Conservation (phyloP, 2,329 filamentous ascomycete species). For the Fusarium caatingaense region DNA sequence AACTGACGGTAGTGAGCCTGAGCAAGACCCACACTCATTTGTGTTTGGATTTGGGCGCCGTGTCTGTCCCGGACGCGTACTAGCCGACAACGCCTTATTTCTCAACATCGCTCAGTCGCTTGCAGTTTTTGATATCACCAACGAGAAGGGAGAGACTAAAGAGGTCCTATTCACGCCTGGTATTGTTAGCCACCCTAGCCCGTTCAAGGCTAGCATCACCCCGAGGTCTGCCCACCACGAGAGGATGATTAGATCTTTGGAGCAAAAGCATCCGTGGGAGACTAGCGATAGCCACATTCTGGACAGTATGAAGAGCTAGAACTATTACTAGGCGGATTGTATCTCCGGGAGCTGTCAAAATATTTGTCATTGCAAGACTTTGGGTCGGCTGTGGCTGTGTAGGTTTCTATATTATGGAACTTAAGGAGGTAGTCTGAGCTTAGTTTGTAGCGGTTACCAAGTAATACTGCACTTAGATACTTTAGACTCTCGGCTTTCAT, state of each 20-base stretch:
- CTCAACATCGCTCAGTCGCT: slow-evolving; percentile 55
- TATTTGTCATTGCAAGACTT: not conserved
- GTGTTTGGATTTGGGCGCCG: slow-evolving; percentile 52
- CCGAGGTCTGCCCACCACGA: slow-evolving; percentile 28
- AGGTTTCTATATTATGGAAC: not conserved
- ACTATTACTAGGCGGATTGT: not conserved
- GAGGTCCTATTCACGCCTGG: slow-evolving; percentile 25
- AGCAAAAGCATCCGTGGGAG: slow-evolving; percentile 33
- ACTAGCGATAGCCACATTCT: not conserved
- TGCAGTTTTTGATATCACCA: slow-evolving; percentile 57
- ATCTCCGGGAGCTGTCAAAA: not conserved
- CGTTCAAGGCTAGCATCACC: slow-evolving; percentile 24
- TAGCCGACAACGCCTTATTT: slow-evolving; percentile 48
- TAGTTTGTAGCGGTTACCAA: not conserved
- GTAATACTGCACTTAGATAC: not conserved
- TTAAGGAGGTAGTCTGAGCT: not conserved
- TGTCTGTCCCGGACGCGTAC: slow-evolving; percentile 48
- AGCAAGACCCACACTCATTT: slow-evolving; percentile 45
- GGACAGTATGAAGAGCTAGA: not conserved
- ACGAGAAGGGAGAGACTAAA: not conserved
- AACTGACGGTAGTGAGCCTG: slow-evolving; percentile 29
- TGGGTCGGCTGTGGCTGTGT: not conserved
- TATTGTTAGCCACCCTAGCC: slow-evolving; percentile 28
- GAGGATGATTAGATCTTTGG: slow-evolving; percentile 23
- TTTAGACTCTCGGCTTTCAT: not conserved